These are phyloP conservation scores for Gloeopeniophorella convolvens DNA, from an alignment of 768 basidiomycete species.

Conservation along the genomic window DNA sequence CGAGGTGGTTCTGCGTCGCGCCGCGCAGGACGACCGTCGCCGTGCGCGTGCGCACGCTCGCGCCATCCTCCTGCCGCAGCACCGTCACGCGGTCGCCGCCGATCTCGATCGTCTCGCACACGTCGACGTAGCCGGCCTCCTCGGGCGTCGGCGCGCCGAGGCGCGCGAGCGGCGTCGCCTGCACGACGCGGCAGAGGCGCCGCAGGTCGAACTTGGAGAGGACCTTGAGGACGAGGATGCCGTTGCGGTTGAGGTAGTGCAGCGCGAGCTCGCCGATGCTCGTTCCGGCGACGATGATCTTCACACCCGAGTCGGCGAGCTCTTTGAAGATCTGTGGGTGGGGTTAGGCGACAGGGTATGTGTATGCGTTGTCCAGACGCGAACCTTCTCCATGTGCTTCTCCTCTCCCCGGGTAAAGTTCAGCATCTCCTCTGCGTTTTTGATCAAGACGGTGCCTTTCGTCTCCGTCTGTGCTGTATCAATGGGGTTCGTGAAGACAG, in stretches of 20 bases:
- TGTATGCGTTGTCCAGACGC: not conserved
- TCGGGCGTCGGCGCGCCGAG: constrained; percentile 94
- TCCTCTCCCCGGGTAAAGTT: constrained; percentile 97
- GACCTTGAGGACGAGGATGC: constrained; percentile 94
- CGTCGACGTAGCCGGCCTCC: constrained; percentile 89
- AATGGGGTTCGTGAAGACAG: constrained; percentile 87
- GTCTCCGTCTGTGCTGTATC: constrained; percentile 97
- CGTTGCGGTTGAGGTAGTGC: constrained; percentile 91
- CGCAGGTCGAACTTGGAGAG: constrained; percentile 97
- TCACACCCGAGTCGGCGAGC: constrained; percentile 92
- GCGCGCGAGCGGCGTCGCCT: constrained; percentile 92
- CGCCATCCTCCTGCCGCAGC: constrained; percentile 61
- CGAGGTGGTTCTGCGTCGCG: constrained; percentile 88
- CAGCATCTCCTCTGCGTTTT: constrained; percentile 93
- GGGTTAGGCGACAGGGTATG: not conserved
- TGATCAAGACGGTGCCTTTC: constrained; percentile 94
- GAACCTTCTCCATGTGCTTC: constrained; percentile 87
- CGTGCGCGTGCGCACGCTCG: constrained; percentile 72
- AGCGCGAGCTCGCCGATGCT: constrained; percentile 91
- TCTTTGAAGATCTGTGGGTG: constrained; percentile 81
- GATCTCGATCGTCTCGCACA: constrained; percentile 93
- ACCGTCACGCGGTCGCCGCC: constrained; percentile 98
- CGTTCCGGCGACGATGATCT: constrained; percentile 89
- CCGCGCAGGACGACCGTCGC: constrained; percentile 95
- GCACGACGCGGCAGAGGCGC: constrained; percentile 88